phyloP scores from a whole-genome alignment of 805 yeast species.

The Diddensiella caesifluorescens region DNA sequence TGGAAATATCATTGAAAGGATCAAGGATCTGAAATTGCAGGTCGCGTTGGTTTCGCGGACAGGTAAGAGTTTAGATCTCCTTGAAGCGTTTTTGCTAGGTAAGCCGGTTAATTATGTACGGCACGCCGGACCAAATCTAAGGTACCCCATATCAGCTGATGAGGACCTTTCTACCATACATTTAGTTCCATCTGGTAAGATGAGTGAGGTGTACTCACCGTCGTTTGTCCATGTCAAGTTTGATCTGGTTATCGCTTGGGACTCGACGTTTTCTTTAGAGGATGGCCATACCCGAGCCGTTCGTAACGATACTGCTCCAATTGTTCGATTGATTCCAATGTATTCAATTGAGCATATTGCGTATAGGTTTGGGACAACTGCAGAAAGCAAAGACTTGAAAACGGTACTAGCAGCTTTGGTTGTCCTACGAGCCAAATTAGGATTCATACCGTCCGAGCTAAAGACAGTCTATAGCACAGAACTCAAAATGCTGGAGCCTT shows the following conservation, averaged over 20 bases:
- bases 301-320: constrained; percentile 39
- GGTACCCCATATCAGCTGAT: constrained; percentile 37
- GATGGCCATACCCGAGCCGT: not conserved
- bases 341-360: constrained; percentile 82
- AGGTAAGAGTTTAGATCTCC: constrained; percentile 63
- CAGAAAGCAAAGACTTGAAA: constrained; percentile 45
- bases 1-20: constrained; percentile 54
- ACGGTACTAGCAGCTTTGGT: constrained; percentile 78
- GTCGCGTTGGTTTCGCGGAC: constrained; percentile 68
- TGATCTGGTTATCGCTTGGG: constrained; percentile 61
- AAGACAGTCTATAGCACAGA: constrained; percentile 68
- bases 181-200: constrained; percentile 41
- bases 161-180: constrained; percentile 35
- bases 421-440: constrained; percentile 74
- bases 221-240: constrained; percentile 34
- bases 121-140: constrained; percentile 58
- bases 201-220: constrained; percentile 21
- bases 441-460: constrained; percentile 72
- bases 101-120: constrained; percentile 59
- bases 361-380: constrained; percentile 39
- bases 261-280: constrained; percentile 45
- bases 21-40: constrained; percentile 42
- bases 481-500: constrained; percentile 54
- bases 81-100: constrained; percentile 77
- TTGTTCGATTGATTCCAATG: constrained; percentile 66